Evolutionary conservation across 768 basidiomycete species (phyloP), one percentile per base, ranked within the genome.

Genomic region (Boletus edulis): DNA sequence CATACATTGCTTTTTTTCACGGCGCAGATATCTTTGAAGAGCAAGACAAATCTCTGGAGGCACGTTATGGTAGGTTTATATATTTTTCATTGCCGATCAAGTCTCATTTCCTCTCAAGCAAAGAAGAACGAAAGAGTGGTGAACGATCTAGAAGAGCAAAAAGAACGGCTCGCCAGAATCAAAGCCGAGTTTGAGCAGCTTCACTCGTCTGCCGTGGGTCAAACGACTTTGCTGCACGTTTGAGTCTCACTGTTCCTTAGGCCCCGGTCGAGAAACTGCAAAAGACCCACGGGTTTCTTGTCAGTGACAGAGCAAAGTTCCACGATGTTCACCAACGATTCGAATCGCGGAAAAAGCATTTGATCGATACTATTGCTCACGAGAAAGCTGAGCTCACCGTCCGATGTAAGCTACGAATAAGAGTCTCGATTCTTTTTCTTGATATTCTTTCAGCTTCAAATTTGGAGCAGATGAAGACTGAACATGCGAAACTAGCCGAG

Each of bases 241-340:
- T 27, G 10, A 22, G 46, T 31, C 46, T 60, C 49, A 52, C 13
- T 18, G 38, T 35, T 49, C 38, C 18, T n/a, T 51, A 86, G 86
- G 78, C 86, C 12, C 86, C 85, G 17, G 74, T 89, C 4, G 76
- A 80, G 48, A 82, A 86, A 56, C 75, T 89, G 20, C 77, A 83
- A 64, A 80, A 81, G 38, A 79, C 82, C 41, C 82, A 86, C 54
- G 79, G 81, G 4, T 75, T 84, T 40, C 77, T 93, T 45, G 81
- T 81, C 57, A 79, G 79, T 22, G 94, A 97, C 68, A 79, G 82
- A 65, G 81, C 87, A 55, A 94, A 93, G 68, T 87, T 91, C 59
- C 83, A 85, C 61, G 84, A 85, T 56, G 86, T 88, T 52, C 77
- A 91, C 4, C 79, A 84, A 43, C 82, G 87, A 35, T 85, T 85